A percentile compares a stretch with the other conserved stretches of the same genome.
Evolutionary conservation across 768 basidiomycete species (phyloP).

Genomic region (Suillus discolor): DNA sequence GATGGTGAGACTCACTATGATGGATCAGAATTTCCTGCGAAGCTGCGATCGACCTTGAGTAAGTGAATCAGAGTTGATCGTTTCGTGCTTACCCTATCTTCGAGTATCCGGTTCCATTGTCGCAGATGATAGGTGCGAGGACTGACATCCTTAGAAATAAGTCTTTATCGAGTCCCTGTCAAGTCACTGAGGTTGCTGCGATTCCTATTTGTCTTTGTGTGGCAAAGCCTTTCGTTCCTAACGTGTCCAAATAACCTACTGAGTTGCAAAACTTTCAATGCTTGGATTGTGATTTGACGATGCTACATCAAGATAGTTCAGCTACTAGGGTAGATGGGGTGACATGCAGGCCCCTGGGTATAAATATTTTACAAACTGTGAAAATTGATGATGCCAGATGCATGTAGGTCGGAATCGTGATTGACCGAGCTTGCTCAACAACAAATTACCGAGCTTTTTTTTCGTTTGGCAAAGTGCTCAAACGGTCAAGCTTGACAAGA

Average conservation of each 20-base stretch:
- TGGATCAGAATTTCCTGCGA: slow-evolving; percentile 98
- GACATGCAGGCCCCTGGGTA: neutral
- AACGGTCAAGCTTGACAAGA: too few relatives aligned
- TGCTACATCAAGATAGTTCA: neutral
- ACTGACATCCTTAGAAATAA: slow-evolving; percentile 61
- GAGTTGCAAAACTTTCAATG: neutral
- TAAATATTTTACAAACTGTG: neutral
- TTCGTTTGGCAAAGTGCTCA: too few relatives aligned
- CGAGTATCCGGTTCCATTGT: slow-evolving; percentile 97
- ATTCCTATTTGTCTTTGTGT: slow-evolving; percentile 26
- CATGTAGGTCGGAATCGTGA: too few relatives aligned
- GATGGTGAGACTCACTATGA: slow-evolving; percentile 74
- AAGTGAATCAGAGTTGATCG: neutral
- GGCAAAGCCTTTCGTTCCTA: slow-evolving; percentile 27
- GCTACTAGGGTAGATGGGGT: neutral
- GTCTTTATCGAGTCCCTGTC: slow-evolving; percentile 14
- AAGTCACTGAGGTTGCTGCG: slow-evolving; percentile 15
- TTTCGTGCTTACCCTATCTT: slow-evolving; percentile 82
- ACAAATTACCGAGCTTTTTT: too few relatives aligned
- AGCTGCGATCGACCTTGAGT: slow-evolving; percentile 48
- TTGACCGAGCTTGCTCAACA: too few relatives aligned
- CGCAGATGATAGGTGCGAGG: slow-evolving; percentile 93
- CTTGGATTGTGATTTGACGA: neutral
- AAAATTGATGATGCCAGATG: neutral
- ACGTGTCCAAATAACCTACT: slow-evolving; percentile 24